phyloP scores from a whole-genome alignment of 2,329 filamentous ascomycete species.

The Ophiocordyceps camponoti-saundersi region DNA sequence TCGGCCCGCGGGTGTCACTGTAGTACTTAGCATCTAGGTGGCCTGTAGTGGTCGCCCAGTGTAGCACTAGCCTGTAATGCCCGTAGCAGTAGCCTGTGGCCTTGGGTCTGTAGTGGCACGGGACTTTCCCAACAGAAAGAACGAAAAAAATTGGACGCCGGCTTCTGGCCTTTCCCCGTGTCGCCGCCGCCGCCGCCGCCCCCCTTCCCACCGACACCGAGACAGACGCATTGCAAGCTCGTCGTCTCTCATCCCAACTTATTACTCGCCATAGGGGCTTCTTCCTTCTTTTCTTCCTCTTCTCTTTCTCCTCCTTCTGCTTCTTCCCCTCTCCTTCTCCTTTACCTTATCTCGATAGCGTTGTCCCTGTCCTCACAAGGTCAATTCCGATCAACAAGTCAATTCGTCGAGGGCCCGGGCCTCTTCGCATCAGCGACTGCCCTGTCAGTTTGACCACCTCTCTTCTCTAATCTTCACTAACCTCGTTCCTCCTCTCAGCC shows the following conservation, averaged over 20 bases:
- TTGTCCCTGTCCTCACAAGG: not conserved
- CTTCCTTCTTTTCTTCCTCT: not conserved
- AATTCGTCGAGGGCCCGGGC: not conserved
- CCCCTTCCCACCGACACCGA: not conserved
- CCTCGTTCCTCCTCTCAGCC: constrained; percentile 6
- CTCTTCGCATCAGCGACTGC: constrained; percentile 2
- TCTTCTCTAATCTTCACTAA: constrained; percentile 6
- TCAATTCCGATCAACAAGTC: not conserved
- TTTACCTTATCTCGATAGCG: not conserved
- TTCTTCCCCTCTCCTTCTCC: not conserved
- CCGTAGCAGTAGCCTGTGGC: too few relatives aligned
- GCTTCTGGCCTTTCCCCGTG: not conserved
- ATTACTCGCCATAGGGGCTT: not conserved
- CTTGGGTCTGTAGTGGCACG: constrained; percentile 2
- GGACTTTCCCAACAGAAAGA: constrained; percentile 25
- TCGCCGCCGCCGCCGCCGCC: not conserved
- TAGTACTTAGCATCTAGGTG: not conserved
- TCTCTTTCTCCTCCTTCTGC: constrained; percentile 1
- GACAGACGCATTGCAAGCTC: constrained; percentile 5
- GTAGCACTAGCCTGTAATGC: too few relatives aligned
- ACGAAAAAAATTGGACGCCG: constrained; percentile 7
- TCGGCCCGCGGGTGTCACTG: not conserved
- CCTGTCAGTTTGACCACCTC: constrained; percentile 3
- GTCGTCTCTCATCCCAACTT: constrained; percentile 3
- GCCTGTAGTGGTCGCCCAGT: too few relatives aligned